Evolutionary conservation across 116 monocot species (phyloP), one percentile per base, ranked within the genome.

Genomic region (Posidonia oceanica): DNA sequence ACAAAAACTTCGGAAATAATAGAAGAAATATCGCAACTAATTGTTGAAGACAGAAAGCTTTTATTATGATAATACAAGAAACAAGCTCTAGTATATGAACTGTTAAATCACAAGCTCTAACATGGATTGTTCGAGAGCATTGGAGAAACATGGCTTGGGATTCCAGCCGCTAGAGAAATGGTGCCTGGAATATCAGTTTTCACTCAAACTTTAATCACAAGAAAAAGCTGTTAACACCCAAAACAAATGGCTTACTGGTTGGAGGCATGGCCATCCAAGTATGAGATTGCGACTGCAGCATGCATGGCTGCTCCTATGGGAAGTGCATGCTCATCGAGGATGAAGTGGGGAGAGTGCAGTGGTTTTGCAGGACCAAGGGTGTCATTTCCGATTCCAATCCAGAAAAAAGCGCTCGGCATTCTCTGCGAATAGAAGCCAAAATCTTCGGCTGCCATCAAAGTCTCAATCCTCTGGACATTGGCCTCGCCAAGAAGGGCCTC

Each of bases 271-370:
- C 79, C 61, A 51, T 83, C 58, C 39, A 78, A 55, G 39, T 62
- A 78, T 68, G 67, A 44, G 15, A 78, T 73, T 11, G 78, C 93
- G 37, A 93, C 84, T 20, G 86, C 82, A 54, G 88, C 88, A 74
- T 93, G 88, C 39, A 92, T 36, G 39, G 92, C 92, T 48, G 88
- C 88, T 63, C 92, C 92, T 0, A 88, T 36, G 1, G 85, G 82
- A 16, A 93, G 82, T 5, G 36, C 85, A 54, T 77, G 64, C 57
- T 93, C 93, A 44, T 93, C 82, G 14, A 86, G 6, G 51, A 74
- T 54, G 61, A 93, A 88, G 55, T 80, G 76, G 3, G 88, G 85
- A 13, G 91, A 91, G 48, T 91, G 91, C 75, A 81, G 15, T 2
- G 48, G 58, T 29, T 85, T 72, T 20, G 68, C 41, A 54, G 80